Base-by-base conservation (phyloP, 148 eudicot species). In the Camellia japonica region DNA sequence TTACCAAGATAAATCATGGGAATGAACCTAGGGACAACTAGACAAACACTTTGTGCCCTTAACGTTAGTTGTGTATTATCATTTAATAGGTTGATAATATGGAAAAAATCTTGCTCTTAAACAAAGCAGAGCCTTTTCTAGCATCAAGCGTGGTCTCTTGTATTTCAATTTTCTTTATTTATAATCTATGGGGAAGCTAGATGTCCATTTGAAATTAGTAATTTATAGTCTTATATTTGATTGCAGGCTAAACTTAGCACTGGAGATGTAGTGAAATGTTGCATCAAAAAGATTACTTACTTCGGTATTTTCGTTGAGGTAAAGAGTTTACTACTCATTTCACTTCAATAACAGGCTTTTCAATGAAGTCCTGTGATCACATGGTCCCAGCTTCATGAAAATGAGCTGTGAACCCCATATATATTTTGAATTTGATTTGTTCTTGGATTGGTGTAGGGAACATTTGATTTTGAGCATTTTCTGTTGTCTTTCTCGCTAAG, bases 261-360 rank as follows among this genome's bases (percentile, higher is more conserved):
- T 77, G 99, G 98, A 75, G 99, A 93, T 81, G 92, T 96, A 18
- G 93, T 93, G 78, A 92, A 92, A 78, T 92, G 99, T 80, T 78
- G 87, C 82, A 91, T 96, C 58, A 91, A 85, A 78, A 93, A 93
- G 88, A 89, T 96, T n/a, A 90, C 95, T 56, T 96, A 91, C 84
- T 89, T 88, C 81, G 99, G 99, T 20, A 85, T 93, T 74, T 96
- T 96, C 83, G 99, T 93, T 73, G 99, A 96, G 94, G 98, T 93
- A 86, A 76, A 80, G 49, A 19, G 58, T 41, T 62, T 75, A 43
- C 63, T 49, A 13, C 67, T 77, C 55, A 30, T 55, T 18, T 42
- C 10, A 44, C 41, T 74, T 7, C 30, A 7, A 65, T 7, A 69
- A 14, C 18, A 42, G 63, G 0, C 4, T 23, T 64, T 73, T 30